Conservation (phyloP, 768 basidiomycete species). For the Psilocybe azurescens region DNA sequence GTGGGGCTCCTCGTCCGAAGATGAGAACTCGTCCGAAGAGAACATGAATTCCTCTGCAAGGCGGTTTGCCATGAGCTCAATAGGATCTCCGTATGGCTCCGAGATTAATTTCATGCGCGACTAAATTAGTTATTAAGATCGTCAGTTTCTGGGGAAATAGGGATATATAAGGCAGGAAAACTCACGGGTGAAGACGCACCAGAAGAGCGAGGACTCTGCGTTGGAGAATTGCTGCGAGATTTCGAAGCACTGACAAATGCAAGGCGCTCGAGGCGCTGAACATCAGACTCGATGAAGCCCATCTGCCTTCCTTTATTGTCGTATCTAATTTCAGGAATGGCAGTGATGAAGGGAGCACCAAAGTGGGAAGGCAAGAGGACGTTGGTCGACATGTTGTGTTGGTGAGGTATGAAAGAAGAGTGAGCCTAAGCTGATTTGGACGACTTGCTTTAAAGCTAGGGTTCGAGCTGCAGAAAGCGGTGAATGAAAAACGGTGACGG, state of each 20-base stretch:
- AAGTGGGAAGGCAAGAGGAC: slow-evolving; percentile 28
- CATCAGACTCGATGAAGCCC: slow-evolving; percentile 46
- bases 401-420: neutral
- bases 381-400: neutral
- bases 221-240: slow-evolving; percentile 30
- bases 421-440: neutral
- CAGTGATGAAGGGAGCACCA: slow-evolving; percentile 29
- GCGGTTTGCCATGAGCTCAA: slow-evolving; percentile 34
- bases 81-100: slow-evolving; percentile 31
- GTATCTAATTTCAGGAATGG: slow-evolving; percentile 34
- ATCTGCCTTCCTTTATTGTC: slow-evolving; percentile 51
- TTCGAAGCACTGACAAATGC: slow-evolving; percentile 56
- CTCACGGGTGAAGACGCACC: slow-evolving; percentile 27
- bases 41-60: slow-evolving; percentile 27
- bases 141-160: neutral
- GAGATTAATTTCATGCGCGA: slow-evolving; percentile 27
- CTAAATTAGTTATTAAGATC: slow-evolving; percentile 7
- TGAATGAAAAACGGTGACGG: slow-evolving; percentile 9
- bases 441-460: neutral
- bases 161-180: slow-evolving; percentile 6
- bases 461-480: neutral
- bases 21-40: slow-evolving; percentile 20
- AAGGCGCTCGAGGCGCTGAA: slow-evolving; percentile 54
- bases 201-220: slow-evolving; percentile 21
- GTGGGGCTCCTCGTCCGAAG: slow-evolving; percentile 25